These are phyloP conservation scores for Schizopora paradoxa DNA, from an alignment of 1,284 basidiomycete species.

Conservation along the genomic window DNA sequence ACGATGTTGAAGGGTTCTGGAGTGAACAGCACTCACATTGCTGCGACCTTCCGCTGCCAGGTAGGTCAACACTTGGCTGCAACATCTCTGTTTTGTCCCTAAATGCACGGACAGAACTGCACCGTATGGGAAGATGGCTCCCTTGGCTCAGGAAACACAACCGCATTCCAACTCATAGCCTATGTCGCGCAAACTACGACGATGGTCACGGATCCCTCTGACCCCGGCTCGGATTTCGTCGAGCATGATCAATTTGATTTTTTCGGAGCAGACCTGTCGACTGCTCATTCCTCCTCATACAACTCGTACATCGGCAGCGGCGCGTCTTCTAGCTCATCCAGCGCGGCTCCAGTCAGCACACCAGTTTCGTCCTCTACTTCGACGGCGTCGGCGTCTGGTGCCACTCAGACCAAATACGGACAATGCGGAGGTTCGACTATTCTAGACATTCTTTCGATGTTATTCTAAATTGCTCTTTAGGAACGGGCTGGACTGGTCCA, in stretches of 20 bases:
- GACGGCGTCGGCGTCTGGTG: slow-evolving; percentile 19
- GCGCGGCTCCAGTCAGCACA: neutral
- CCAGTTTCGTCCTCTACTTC: slow-evolving; percentile 17
- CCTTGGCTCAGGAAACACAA: slow-evolving; percentile 23
- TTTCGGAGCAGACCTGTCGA: slow-evolving; percentile 26
- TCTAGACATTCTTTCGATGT: slow-evolving; percentile 1
- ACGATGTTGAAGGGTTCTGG: slow-evolving; percentile 25
- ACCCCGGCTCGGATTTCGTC: slow-evolving; percentile 25
- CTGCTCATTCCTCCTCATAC: slow-evolving; percentile 24
- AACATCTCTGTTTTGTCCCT: neutral
- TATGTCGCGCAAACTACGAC: slow-evolving; percentile 26
- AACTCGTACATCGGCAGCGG: slow-evolving; percentile 23
- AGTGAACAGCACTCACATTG: slow-evolving; percentile 29
- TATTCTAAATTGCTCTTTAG: slow-evolving; percentile 28
- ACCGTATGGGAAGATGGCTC: slow-evolving; percentile 23
- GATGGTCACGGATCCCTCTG: slow-evolving; percentile 22
- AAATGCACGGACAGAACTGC: slow-evolving; percentile 26
- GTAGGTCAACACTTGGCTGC: slow-evolving; percentile 11
- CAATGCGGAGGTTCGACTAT: no score
- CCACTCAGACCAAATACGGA: slow-evolving; percentile 23
- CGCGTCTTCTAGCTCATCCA: slow-evolving; percentile 9
- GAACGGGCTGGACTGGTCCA: slow-evolving; percentile 25
- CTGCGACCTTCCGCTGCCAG: slow-evolving; percentile 29
- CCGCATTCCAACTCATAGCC: slow-evolving; percentile 24
- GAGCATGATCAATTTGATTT: slow-evolving; percentile 28